phyloP scores from a whole-genome alignment of 768 basidiomycete genomes.

The Gelatoporia subvermispora region DNA sequence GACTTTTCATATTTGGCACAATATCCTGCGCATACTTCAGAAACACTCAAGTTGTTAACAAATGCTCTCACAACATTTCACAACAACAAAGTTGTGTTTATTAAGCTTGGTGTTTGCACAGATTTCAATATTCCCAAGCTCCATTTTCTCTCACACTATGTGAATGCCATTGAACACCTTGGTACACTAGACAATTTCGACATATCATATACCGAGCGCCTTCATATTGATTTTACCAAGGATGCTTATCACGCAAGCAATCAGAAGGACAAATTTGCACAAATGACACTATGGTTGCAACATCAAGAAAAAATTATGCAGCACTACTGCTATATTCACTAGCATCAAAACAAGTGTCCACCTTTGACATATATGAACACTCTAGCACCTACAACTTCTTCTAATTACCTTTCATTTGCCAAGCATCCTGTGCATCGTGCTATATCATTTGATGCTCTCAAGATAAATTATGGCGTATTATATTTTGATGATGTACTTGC shows the following conservation, averaged over 20 bases:
- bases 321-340: slow-evolving; percentile 6
- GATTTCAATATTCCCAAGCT: slow-evolving; percentile 22
- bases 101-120: slow-evolving; percentile 13
- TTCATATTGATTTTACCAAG: slow-evolving; percentile 43
- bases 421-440: neutral
- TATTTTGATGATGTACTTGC: slow-evolving; percentile 4
- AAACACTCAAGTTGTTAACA: slow-evolving; percentile 9
- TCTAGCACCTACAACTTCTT: neutral
- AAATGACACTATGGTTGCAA: slow-evolving; percentile 14
- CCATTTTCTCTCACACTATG: slow-evolving; percentile 17
- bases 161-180: slow-evolving; percentile 8
- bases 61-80: slow-evolving; percentile 16
- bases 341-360: slow-evolving; percentile 1
- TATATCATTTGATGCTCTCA: neutral
- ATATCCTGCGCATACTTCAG: slow-evolving; percentile 12
- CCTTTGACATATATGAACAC: neutral
- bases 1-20: slow-evolving; percentile 25
- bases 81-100: slow-evolving; percentile 17
- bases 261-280: slow-evolving; percentile 9
- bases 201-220: slow-evolving; percentile 17
- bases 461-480: neutral
- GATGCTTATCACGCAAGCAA: slow-evolving; percentile 19
- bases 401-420: slow-evolving; percentile 1
- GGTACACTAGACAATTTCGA: slow-evolving; percentile 20
- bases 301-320: slow-evolving; percentile 8